These are phyloP conservation scores for Leccinum truebloodii DNA, from an alignment of 768 basidiomycete species.

Conservation along the genomic window DNA sequence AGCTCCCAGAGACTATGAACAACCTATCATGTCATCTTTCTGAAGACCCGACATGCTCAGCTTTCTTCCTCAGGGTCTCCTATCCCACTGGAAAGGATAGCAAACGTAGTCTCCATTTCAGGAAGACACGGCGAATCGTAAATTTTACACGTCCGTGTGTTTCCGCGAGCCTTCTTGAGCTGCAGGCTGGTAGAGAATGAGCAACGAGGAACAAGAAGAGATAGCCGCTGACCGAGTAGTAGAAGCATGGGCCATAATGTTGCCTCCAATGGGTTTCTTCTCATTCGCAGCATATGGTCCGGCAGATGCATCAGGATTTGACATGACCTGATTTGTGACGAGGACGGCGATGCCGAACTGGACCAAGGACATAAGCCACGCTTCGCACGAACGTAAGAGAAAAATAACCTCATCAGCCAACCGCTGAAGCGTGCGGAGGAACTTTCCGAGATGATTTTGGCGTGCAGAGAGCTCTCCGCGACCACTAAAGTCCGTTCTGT, in stretches of 20 bases:
- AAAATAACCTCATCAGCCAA: constrained; percentile 89
- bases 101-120: constrained; percentile 94
- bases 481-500: constrained; percentile 94
- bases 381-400: constrained; percentile 3
- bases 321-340: constrained; percentile 98
- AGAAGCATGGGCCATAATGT: constrained; percentile 98
- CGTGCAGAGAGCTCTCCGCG: constrained; percentile 94
- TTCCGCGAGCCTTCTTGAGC: constrained; percentile 88
- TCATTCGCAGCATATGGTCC: constrained; percentile 87
- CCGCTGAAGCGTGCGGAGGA: constrained; percentile 88
- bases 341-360: constrained; percentile 98
- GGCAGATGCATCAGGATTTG: constrained; percentile 93
- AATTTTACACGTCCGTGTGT: constrained; percentile 93
- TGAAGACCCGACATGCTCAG: constrained; percentile 29
- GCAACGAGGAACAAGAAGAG: background rate
- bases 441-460: constrained; percentile 95
- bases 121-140: constrained; percentile 98
- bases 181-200: constrained; percentile 58
- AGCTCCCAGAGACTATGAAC: constrained; percentile 1
- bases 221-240: constrained; percentile 74
- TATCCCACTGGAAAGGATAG: constrained; percentile 88
- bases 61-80: constrained; percentile 91
- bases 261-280: constrained; percentile 99
- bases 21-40: constrained; percentile 1
- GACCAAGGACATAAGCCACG: constrained; percentile 10